Percentiles rank a stretch among this genome's conserved stretches.
Conservation (phyloP, 208 protist species). For the Trypanosoma grayi region DNA sequence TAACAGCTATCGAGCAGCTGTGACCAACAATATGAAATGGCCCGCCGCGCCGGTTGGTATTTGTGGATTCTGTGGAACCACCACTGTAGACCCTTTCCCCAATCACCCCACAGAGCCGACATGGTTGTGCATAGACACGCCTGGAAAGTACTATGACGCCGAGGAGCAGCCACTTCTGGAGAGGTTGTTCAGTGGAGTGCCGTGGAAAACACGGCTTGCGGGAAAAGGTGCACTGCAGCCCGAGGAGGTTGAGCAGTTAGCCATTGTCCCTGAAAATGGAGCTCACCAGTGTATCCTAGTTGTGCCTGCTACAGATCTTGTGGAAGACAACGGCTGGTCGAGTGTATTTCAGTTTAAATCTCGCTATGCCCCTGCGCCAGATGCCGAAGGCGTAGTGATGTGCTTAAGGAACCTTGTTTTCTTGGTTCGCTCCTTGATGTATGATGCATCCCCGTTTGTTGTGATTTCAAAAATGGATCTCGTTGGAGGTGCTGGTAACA, state of each 20-base stretch:
- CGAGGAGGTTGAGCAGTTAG: constrained; percentile 35
- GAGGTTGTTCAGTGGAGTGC: constrained; percentile 56
- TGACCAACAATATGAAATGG: constrained; percentile 66
- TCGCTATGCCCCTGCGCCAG: constrained; percentile 40
- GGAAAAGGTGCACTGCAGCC: constrained; percentile 35
- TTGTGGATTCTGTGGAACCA: constrained; percentile 79
- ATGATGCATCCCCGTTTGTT: constrained; percentile 65
- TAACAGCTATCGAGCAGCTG: constrained; percentile 63
- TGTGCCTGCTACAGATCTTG: constrained; percentile 66
- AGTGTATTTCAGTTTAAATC: constrained; percentile 41
- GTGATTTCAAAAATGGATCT: constrained; percentile 83
- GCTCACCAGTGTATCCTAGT: constrained; percentile 76
- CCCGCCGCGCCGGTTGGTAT: constrained; percentile 70
- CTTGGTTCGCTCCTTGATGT: constrained; percentile 44
- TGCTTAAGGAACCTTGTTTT: constrained; percentile 46
- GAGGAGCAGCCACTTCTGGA: constrained; percentile 36
- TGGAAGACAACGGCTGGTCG: constrained; percentile 70
- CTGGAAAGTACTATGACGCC: constrained; percentile 58
- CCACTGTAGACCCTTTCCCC: constrained; percentile 64
- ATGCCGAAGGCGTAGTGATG: constrained; percentile 50
- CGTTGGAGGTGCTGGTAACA: constrained; percentile 57
- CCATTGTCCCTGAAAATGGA: constrained; percentile 45
- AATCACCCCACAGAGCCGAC: constrained; percentile 59
- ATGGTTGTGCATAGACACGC: constrained; percentile 83
- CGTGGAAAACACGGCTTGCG: constrained; percentile 63